These are phyloP conservation scores for Colletotrichum somersetense DNA, from an alignment of 2,329 filamentous ascomycete species.

Conservation along the genomic window DNA sequence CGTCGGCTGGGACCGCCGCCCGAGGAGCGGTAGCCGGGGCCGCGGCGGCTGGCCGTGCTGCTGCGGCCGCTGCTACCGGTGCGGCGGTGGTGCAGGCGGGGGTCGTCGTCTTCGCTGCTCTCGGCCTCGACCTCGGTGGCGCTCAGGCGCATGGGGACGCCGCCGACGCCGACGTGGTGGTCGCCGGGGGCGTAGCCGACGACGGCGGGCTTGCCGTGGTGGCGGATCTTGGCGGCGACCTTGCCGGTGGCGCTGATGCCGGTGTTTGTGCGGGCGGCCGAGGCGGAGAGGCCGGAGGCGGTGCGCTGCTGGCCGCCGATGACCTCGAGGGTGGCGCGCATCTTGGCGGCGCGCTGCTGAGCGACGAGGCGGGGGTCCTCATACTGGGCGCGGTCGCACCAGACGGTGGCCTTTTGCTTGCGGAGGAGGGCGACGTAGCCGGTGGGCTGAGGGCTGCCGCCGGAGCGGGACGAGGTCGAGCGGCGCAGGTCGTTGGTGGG, in stretches of 20 bases:
- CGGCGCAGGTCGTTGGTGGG: slow-evolving; percentile 73
- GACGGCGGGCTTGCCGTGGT: slow-evolving; percentile 84
- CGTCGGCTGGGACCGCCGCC: slow-evolving; percentile 59
- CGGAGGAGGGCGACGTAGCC: slow-evolving; percentile 96
- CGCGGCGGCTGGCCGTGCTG: slow-evolving; percentile 65
- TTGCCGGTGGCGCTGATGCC: slow-evolving; percentile 72
- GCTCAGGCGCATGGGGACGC: slow-evolving; percentile 90
- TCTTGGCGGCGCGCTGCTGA: slow-evolving; percentile 88
- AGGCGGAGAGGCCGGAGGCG: slow-evolving; percentile 59
- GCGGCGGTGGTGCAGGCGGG: slow-evolving; percentile 73
- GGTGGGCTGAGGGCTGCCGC: slow-evolving; percentile 65
- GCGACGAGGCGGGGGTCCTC: slow-evolving; percentile 89
- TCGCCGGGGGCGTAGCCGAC: slow-evolving; percentile 82
- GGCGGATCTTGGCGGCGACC: slow-evolving; percentile 88
- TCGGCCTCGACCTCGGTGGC: slow-evolving; percentile 96
- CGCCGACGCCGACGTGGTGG: slow-evolving; percentile 80
- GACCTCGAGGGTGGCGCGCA: slow-evolving; percentile 87
- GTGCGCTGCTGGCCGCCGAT: slow-evolving; percentile 68
- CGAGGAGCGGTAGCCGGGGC: slow-evolving; percentile 64
- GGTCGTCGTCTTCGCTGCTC: slow-evolving; percentile 82
- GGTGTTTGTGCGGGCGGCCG: slow-evolving; percentile 69
- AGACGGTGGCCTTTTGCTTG: slow-evolving; percentile 97
- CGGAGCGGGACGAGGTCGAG: slow-evolving; percentile 85
- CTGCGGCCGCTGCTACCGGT: slow-evolving; percentile 82
- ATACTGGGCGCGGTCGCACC: slow-evolving; percentile 94